These are phyloP conservation scores for Leucocoprinus birnbaumii DNA, from an alignment of 768 basidiomycete genomes.

Conservation along the genomic window DNA sequence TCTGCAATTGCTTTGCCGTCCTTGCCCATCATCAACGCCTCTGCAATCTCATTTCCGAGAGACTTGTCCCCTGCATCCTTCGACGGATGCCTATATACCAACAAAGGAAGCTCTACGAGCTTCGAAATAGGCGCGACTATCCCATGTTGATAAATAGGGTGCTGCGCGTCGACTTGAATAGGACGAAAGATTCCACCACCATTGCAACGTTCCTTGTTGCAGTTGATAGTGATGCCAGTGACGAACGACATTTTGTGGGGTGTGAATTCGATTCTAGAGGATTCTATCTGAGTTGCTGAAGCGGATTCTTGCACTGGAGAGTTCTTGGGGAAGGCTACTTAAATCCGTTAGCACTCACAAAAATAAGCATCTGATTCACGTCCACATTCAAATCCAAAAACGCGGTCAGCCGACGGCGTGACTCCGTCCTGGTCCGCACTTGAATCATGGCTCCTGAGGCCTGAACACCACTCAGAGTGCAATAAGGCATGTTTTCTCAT, in stretches of 20 bases:
- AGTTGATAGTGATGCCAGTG: constrained; percentile 4
- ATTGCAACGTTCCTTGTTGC: neutral
- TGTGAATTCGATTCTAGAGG: neutral
- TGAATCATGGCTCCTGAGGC: neutral
- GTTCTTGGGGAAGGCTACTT: neutral
- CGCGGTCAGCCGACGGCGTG: neutral
- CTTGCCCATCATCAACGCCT: neutral
- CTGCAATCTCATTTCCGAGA: neutral
- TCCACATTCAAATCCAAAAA: neutral
- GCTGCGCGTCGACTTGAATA: neutral
- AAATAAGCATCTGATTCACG: neutral
- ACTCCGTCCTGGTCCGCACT: neutral
- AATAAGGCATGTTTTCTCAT: too few relatives aligned
- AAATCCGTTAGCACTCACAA: neutral
- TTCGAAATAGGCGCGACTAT: neutral
- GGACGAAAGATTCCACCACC: constrained; percentile 5
- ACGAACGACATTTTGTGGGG: neutral
- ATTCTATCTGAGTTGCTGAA: neutral
- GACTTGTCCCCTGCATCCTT: neutral
- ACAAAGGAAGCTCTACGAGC: neutral
- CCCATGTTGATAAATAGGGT: constrained; percentile 1
- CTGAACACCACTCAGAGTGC: too few relatives aligned
- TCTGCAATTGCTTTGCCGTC: neutral
- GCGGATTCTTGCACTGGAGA: neutral
- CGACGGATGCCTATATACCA: constrained; percentile 1